Base-by-base conservation (phyloP, 495 filamentous ascomycete species). In the Neurospora sp. region DNA sequence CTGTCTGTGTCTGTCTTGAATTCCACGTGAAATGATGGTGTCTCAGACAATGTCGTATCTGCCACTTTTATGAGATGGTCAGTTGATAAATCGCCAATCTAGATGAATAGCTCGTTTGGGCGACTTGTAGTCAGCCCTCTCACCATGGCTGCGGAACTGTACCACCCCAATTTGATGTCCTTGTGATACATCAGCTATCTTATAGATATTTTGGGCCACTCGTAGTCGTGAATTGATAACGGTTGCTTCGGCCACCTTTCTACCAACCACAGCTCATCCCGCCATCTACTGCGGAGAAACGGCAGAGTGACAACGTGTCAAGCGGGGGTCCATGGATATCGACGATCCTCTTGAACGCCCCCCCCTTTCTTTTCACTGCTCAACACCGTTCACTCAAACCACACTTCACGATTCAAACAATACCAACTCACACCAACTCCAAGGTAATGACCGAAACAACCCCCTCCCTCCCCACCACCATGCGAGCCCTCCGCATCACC, bases 401-500 rank as follows among this genome's bases (percentile, higher is more conserved):
- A n/a, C 42, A n/a, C 35, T 18, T 18, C 41, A 44, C 40, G 40
- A 40, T 40, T 5, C 41, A 61, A 59, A 61, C 12, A 31, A 3
- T n/a, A 3, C n/a, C n/a, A 48, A 22, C 9, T 9, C 42, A 46
- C 44, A 48, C 44, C 44, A 48, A 48, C 6, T 6, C 9, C n/a
- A 31, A 5, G 35, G 5, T 6, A 12, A 61, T 61, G 53, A 1
- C 27, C 12, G 53, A 61, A 18, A 12, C 12, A 35, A 3, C 53
- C 27, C 53, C 27, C 3, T 35, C 53, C 27, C 27, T 35, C 14
- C 27, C 53, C 6, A 5, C 14, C 12, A 1, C 53, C 2, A 61
- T 61, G 53, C 53, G 35, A 61, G 53, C 53, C 53, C 53, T 61
- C 53, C 53, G 53, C 53, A 61, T 80, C 22, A 72, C 53, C 0